Base-by-base conservation (phyloP, 2,329 filamentous ascomycete species). In the Stagonosporopsis tanaceti region DNA sequence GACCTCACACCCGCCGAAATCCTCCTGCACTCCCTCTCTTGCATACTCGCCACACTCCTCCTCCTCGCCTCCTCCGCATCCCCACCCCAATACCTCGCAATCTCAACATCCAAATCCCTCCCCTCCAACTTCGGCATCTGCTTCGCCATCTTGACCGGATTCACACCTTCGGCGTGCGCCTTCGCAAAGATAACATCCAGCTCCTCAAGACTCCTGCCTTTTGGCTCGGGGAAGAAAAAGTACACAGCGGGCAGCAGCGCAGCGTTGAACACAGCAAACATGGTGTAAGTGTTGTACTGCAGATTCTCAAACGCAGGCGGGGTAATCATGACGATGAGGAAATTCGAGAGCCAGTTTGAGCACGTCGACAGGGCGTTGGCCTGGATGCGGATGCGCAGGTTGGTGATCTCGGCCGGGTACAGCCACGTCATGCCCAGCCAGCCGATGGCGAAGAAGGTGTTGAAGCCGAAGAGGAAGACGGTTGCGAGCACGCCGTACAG, bases 391-490 rank as follows among this genome's bases (percentile, higher is more conserved):
- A 96, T 94, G 60, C 90, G 90, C 51, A 96, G 86, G 50, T 92
- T 92, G 84, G 90, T 96, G 77, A 95, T 90, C 81, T 97, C 92
- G 71, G 92, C 92, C 68, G 73, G 74, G 47, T 75, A 76, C 6
- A 74, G 48, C 72, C 72, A 95, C 89, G 72, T 96, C 85, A 69
- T 83, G 76, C 85, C 84, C 80, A 68, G 82, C 92, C 92, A 96
- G 63, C 92, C 96, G 63, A 86, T 87, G 58, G 92, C 92, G 75
- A 96, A 96, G 83, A 89, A 95, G 82, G 91, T 91, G 83, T 96
- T 93, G 84, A 92, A 95, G 79, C 96, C 90, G 79, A 89, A 90
- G 73, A 96, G 93, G 80, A 96, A 94, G 59, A 96, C 91, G 82
- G 92, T 70, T 59, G 69, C 44, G 0, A 42, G n/a, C 64, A 65